These are phyloP conservation scores for Tephrocybe sp. DNA, from an alignment of 768 basidiomycete species.

Conservation along the genomic window DNA sequence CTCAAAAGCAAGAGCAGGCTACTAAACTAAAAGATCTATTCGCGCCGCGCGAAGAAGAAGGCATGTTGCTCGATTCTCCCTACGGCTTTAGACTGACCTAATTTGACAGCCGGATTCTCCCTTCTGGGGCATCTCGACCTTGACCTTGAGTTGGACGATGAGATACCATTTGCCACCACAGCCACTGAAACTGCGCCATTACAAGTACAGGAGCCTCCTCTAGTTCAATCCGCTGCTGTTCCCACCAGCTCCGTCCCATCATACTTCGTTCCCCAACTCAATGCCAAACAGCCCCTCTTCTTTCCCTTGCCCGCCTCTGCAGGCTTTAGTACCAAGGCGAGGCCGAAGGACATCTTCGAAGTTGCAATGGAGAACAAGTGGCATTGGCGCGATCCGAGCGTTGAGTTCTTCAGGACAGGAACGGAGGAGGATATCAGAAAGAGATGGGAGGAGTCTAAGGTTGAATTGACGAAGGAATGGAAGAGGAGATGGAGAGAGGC, in stretches of 20 bases:
- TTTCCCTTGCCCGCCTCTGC: constrained; percentile 49
- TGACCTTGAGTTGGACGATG: constrained; percentile 35
- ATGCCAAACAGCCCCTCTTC: constrained; percentile 59
- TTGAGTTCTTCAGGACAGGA: constrained; percentile 50
- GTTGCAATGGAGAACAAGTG: constrained; percentile 48
- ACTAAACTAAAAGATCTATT: constrained; percentile 71
- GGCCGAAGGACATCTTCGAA: constrained; percentile 48
- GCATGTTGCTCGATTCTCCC: constrained; percentile 32
- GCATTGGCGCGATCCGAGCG: constrained; percentile 42
- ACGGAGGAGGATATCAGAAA: constrained; percentile 61
- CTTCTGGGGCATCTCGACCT: constrained; percentile 74
- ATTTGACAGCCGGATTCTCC: constrained; percentile 60
- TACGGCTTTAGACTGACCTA: not conserved
- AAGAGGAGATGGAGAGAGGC: constrained; percentile 78
- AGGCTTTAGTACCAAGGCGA: constrained; percentile 25
- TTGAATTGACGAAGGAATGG: constrained; percentile 73
- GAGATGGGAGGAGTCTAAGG: constrained; percentile 71
- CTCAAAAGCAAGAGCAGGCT: constrained; percentile 11
- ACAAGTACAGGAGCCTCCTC: constrained; percentile 12
- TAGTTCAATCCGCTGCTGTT: constrained; percentile 17
- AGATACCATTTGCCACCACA: constrained; percentile 19
- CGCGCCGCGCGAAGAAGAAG: constrained; percentile 65
- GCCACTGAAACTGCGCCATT: not conserved
- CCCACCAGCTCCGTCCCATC: constrained; percentile 9
- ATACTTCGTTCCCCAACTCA: constrained; percentile 34